Percentiles rank a stretch among this genome's conserved stretches.
Conservation (phyloP, 164 flowering plant genomes). For the Berberis vulgaris region DNA sequence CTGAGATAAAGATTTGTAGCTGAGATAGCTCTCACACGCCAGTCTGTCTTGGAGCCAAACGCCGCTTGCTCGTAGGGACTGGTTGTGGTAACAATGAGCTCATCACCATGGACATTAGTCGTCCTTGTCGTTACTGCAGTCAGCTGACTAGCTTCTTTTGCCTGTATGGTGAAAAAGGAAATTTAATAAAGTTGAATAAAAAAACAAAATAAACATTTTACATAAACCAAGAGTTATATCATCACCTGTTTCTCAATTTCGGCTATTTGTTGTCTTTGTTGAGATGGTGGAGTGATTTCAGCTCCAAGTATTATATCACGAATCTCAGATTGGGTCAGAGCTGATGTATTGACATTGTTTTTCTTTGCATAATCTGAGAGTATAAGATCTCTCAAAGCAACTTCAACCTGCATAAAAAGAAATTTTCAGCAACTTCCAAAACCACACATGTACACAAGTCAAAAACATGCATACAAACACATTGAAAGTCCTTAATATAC, state of each 20-base stretch:
- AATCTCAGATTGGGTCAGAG: slow-evolving; percentile 92
- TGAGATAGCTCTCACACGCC: slow-evolving; percentile 99
- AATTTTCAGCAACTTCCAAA: slow-evolving; percentile 9
- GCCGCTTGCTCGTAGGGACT: slow-evolving; percentile 95
- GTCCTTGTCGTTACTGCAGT: slow-evolving; percentile 97
- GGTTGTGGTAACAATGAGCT: slow-evolving; percentile 88
- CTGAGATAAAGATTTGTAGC: slow-evolving; percentile 95
- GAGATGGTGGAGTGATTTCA: slow-evolving; percentile 98
- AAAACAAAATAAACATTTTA: too few relatives aligned
- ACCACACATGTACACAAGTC: not conserved
- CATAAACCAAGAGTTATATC: too few relatives aligned
- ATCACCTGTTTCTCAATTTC: slow-evolving; percentile 96
- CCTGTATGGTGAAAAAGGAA: slow-evolving; percentile 27
- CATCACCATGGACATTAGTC: slow-evolving; percentile 93
- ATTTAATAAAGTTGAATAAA: too few relatives aligned
- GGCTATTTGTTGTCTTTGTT: slow-evolving; percentile 95
- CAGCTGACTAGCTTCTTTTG: slow-evolving; percentile 90
- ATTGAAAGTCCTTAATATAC: too few relatives aligned
- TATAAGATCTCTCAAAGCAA: slow-evolving; percentile 92
- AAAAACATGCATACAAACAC: too few relatives aligned
- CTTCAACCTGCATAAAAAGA: slow-evolving; percentile 65
- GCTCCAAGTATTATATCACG: slow-evolving; percentile 99
- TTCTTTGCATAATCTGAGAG: slow-evolving; percentile 99
- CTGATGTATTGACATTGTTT: slow-evolving; percentile 95
- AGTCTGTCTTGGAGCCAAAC: slow-evolving; percentile 91